A percentile compares a stretch with the other conserved stretches of the same genome.
These are phyloP conservation scores for Leccinum olivaceopallidum DNA, from an alignment of 768 basidiomycete genomes.

Conservation along the genomic window DNA sequence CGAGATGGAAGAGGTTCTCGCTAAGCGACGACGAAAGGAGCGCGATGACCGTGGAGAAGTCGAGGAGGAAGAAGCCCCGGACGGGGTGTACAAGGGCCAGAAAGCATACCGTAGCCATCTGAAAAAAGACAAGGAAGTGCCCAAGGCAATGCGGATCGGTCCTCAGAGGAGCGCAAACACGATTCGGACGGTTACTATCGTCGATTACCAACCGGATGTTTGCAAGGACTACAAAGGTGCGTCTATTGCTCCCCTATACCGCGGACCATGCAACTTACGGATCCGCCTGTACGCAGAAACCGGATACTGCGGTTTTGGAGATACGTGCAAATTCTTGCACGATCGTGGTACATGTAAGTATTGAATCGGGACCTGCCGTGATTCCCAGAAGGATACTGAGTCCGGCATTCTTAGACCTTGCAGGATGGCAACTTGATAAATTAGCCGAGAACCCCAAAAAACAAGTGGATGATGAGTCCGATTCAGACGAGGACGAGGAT, in stretches of 20 bases:
- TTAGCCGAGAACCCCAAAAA: conserved; percentile 76
- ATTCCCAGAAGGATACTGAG: conserved; percentile 10
- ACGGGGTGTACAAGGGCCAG: conserved; percentile 86
- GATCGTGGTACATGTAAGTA: conserved; percentile 91
- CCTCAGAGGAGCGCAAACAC: conserved; percentile 77
- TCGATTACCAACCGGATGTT: conserved; percentile 98
- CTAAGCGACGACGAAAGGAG: conserved; percentile 64
- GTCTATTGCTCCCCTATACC: conserved; percentile 30
- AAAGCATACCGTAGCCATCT: conserved; percentile 79
- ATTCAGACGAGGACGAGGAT: conserved; percentile 78
- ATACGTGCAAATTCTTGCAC: conserved; percentile 98
- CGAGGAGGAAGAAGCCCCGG: conserved; percentile 57
- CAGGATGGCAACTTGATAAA: conserved; percentile 98
- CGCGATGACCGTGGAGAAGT: conserved; percentile 50
- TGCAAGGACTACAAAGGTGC: conserved; percentile 99
- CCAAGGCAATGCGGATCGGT: conserved; percentile 85
- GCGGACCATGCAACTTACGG: conserved; percentile 20
- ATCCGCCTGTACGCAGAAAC: conserved; percentile 63
- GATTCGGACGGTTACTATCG: conserved; percentile 91
- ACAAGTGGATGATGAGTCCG: conserved; percentile 55
- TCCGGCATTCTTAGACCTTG: conserved; percentile 62
- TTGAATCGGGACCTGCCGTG: neutral
- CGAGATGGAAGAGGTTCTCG: conserved; percentile 73
- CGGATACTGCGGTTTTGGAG: conserved; percentile 98
- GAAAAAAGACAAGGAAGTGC: conserved; percentile 79